These are phyloP conservation scores for Xylaria sp. DNA, from an alignment of 2,329 filamentous ascomycete species.

Conservation along the genomic window DNA sequence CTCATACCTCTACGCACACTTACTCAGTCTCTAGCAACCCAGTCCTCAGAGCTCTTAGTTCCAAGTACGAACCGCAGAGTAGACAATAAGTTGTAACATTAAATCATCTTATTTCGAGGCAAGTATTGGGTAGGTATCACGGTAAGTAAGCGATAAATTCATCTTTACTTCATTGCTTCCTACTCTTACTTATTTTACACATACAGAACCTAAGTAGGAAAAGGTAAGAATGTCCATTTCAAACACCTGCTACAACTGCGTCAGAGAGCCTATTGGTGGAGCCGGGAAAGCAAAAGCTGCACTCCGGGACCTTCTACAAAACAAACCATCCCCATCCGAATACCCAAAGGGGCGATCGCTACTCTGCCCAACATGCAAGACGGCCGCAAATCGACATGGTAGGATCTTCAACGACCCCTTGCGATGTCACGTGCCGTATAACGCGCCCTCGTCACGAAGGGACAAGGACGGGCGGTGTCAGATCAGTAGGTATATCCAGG, in stretches of 20 bases:
- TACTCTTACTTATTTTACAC: background rate
- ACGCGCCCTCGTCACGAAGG: background rate
- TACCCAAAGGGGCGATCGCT: background rate
- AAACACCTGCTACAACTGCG: background rate
- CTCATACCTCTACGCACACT: background rate
- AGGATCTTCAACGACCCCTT: background rate
- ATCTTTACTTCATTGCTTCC: background rate
- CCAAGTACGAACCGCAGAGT: background rate
- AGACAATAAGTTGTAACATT: background rate
- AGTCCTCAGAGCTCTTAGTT: background rate
- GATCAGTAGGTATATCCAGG: constrained; percentile 10
- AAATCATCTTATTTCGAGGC: background rate
- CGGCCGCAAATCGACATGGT: background rate
- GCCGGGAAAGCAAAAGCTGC: background rate
- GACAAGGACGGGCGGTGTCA: background rate
- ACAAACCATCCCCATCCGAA: background rate
- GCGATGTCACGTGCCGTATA: background rate
- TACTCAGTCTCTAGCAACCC: background rate
- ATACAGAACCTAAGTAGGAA: background rate
- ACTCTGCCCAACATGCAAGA: background rate
- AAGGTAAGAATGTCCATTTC: background rate
- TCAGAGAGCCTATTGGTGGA: background rate
- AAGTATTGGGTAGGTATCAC: background rate
- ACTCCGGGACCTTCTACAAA: background rate
- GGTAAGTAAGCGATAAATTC: background rate